Evolutionary conservation across 176 grass and related monocot species (phyloP).

Genomic region (Oryza coarctata): DNA sequence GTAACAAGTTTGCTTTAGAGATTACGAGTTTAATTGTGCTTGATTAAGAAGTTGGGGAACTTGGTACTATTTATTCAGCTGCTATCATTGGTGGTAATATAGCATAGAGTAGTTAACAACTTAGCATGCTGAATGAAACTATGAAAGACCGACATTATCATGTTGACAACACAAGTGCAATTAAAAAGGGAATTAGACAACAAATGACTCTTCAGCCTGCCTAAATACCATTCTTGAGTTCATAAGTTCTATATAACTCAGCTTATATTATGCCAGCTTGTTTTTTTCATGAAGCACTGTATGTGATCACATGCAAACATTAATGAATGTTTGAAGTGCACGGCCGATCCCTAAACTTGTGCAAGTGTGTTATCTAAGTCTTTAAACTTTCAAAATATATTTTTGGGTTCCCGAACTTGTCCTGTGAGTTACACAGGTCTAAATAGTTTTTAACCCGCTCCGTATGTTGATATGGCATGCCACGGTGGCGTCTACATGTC

Average conservation of each 20-base stretch:
- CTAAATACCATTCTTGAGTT: conserved; percentile 12
- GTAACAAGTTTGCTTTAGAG: not conserved
- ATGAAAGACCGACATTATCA: not conserved
- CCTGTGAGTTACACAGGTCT: too few species aligned
- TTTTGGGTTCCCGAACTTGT: too few species aligned
- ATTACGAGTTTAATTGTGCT: not conserved
- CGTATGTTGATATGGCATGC: too few species aligned
- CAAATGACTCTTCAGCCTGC: not conserved
- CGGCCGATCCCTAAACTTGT: too few species aligned
- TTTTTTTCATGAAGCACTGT: not conserved
- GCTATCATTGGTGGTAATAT: not conserved
- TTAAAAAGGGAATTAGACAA: not conserved
- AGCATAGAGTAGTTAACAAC: not conserved
- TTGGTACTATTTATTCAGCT: not conserved
- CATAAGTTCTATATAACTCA: not conserved
- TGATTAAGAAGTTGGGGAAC: not conserved
- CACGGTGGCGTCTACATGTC: too few species aligned
- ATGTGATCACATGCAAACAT: not conserved
- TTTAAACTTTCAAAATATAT: too few species aligned
- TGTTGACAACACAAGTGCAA: not conserved
- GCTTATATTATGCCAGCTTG: conserved; percentile 7
- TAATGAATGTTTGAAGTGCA: too few species aligned
- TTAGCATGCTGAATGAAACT: not conserved
- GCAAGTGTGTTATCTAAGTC: too few species aligned
- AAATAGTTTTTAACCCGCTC: too few species aligned